A percentile compares a stretch with the other conserved stretches of the same genome.
Evolutionary conservation across 2,329 filamentous ascomycete genomes (phyloP).

Genomic region (Apiospora koreana): DNA sequence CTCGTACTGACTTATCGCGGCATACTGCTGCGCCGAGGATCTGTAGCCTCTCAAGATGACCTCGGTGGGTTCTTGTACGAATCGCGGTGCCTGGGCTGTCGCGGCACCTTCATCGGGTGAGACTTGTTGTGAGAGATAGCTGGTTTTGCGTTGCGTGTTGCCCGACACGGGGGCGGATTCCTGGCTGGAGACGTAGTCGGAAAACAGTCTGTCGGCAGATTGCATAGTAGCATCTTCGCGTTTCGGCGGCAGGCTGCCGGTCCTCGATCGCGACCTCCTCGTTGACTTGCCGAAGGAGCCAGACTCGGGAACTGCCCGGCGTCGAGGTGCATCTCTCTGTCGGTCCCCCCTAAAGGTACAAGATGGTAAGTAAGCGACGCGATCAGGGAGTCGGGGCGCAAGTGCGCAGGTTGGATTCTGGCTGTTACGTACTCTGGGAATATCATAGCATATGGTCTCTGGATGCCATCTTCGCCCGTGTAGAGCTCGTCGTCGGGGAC

Average conservation of each 20-base stretch:
- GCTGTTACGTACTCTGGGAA: conserved; percentile 57
- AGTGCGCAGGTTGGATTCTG: not conserved
- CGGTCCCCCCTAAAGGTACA: conserved; percentile 50
- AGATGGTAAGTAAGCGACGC: conserved; percentile 8
- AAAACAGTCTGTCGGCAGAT: conserved; percentile 63
- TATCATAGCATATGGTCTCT: conserved; percentile 67
- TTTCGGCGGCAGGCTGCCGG: conserved; percentile 54
- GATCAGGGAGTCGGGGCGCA: not conserved
- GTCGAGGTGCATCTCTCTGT: conserved; percentile 47
- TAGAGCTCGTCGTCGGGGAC: conserved; percentile 70
- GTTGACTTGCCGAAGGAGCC: conserved; percentile 70
- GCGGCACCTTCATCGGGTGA: conserved; percentile 36
- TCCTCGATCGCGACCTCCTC: conserved; percentile 62
- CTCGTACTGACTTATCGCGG: conserved; percentile 87
- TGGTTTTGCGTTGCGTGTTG: conserved; percentile 31
- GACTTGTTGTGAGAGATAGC: conserved; percentile 24
- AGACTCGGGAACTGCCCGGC: conserved; percentile 58
- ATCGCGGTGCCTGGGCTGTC: conserved; percentile 27
- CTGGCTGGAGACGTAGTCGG: conserved; percentile 56
- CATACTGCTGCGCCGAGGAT: conserved; percentile 70
- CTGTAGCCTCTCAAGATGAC: conserved; percentile 83
- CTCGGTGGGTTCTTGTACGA: conserved; percentile 59
- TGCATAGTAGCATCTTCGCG: conserved; percentile 63
- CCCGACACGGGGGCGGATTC: conserved; percentile 34
- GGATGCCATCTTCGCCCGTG: conserved; percentile 64